Evolutionary conservation across 208 protist species (phyloP).

Genomic region (Trypanosoma mega): DNA sequence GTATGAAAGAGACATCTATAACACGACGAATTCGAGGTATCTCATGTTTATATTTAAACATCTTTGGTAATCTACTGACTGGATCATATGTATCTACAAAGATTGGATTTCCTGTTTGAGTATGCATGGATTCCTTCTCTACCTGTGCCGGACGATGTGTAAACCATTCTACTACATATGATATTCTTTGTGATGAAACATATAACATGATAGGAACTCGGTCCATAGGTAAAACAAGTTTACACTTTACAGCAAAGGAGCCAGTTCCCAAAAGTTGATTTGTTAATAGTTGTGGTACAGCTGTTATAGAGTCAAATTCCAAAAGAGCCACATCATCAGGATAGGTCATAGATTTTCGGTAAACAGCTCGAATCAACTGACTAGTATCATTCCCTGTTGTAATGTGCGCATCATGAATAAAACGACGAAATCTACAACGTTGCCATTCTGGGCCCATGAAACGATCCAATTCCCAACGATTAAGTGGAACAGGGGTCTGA

Average conservation of each 20-base stretch:
- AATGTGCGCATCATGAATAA: slow-evolving; percentile 22
- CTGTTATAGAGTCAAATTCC: slow-evolving; percentile 27
- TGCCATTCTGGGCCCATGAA: slow-evolving; percentile 33
- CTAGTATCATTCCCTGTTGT: neutral
- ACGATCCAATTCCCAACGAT: slow-evolving; percentile 34
- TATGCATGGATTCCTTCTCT: neutral
- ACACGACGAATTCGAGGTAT: slow-evolving; percentile 17
- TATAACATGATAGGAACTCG: slow-evolving; percentile 25
- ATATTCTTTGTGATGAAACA: slow-evolving; percentile 20
- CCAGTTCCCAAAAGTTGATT: neutral
- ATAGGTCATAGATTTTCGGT: slow-evolving; percentile 3
- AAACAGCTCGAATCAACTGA: slow-evolving; percentile 9
- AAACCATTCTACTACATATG: slow-evolving; percentile 24
- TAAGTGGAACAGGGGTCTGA: slow-evolving; percentile 5
- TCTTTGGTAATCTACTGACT: slow-evolving; percentile 1
- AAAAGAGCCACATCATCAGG: slow-evolving; percentile 27
- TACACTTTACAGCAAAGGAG: slow-evolving; percentile 16
- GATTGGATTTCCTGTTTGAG: neutral
- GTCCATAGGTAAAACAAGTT: slow-evolving; percentile 32
- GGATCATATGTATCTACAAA: slow-evolving; percentile 4
- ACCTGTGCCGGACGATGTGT: neutral
- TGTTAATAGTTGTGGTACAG: slow-evolving; percentile 24
- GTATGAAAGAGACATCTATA: slow-evolving; percentile 23
- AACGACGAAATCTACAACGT: slow-evolving; percentile 28
- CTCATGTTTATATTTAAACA: slow-evolving; percentile 14